These are phyloP conservation scores for Pseudogymnoascus sp. DNA, from an alignment of 2,329 filamentous ascomycete genomes.

Conservation along the genomic window DNA sequence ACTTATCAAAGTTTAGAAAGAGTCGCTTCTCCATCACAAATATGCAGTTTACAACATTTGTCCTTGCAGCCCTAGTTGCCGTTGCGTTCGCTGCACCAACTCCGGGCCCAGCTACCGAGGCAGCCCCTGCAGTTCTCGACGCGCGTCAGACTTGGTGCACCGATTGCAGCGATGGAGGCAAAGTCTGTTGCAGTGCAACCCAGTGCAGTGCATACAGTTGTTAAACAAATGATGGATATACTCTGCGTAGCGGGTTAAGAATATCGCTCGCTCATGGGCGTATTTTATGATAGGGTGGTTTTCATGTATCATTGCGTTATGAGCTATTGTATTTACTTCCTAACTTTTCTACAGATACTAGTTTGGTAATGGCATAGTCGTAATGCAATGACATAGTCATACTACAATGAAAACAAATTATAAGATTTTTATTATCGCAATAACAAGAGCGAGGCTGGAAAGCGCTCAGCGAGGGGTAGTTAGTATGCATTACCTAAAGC, in stretches of 20 bases:
- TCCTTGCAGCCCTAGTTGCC: neutral
- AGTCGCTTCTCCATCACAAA: neutral
- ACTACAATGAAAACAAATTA: neutral
- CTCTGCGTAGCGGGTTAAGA: neutral
- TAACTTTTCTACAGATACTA: neutral
- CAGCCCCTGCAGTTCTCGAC: neutral
- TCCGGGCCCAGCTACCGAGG: neutral
- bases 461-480: neutral
- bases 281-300: neutral
- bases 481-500: neutral
- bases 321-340: neutral
- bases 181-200: neutral
- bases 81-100: neutral
- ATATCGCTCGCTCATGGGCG: neutral
- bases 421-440: neutral
- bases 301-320: neutral
- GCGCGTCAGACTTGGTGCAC: neutral
- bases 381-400: neutral
- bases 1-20: neutral
- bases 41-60: neutral
- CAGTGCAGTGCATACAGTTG: neutral
- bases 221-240: neutral
- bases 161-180: neutral
- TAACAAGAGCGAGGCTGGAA: neutral
- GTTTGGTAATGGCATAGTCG: neutral